Base-by-base conservation (phyloP, 192 early-diverging fungal species). In the Gonapodya prolifera region DNA sequence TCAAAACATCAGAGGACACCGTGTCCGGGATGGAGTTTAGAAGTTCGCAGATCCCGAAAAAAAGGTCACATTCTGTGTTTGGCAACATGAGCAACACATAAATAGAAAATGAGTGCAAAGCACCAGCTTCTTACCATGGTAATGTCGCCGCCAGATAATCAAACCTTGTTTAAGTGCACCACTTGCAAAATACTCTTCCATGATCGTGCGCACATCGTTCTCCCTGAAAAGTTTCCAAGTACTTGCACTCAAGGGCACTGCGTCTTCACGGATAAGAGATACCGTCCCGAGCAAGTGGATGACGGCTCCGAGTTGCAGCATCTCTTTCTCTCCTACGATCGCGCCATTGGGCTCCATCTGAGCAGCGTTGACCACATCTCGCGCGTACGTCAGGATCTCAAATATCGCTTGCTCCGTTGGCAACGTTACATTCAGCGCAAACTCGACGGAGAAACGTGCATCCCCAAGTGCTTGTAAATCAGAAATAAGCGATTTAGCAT, bases 81-180 rank as follows among this genome's bases (percentile, higher is more conserved):
- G 23, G 61, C 30, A 34, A 18, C 75, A 33, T 35, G 30, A 8
- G 36, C 75, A 34, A 70, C 74, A 34, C 28, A 80, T n/a, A 1
- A n/a, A 34, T 36, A 1, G 78, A 29, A 76, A 45, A 32, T 75
- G 33, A 30, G 75, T 75, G 29, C 8, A 61, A 61, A 23, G 23
- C 8, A 61, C 23, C 35, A 30, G 31, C 28, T 18, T 1, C 34
- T 33, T 61, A 84, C 83, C 83, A 29, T 45, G 33, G 36, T 36
- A 80, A 70, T 91, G 90, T 1, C 90, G 77, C 32, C 86, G 78
- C 90, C 90, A 91, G 0, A 91, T 30, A 1, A 80, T 78, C 2
- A 84, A 35, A 18, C 81, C 82, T 0, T 79, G 70, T 1, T 69
- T 32, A 2, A 90, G 75, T 75, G 90, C 84, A 71, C 87, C 88